Evolutionary conservation across 1,284 basidiomycete species (phyloP).

Genomic region (Irpex rosettiformis): DNA sequence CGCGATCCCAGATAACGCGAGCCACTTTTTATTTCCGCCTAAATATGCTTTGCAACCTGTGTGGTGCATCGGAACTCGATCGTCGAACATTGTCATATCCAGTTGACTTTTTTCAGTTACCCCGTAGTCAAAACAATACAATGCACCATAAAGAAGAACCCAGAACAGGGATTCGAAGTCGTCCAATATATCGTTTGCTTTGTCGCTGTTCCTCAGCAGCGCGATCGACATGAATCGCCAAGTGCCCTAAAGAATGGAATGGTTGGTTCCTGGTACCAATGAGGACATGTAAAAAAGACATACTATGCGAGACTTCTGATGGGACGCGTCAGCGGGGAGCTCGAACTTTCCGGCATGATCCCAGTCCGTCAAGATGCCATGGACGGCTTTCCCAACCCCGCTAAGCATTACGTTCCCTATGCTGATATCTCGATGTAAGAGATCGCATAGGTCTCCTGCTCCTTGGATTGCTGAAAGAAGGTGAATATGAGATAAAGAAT

Average conservation of each 20-base stretch:
- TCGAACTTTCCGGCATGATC: constrained; percentile 3
- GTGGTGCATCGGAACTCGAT: background rate
- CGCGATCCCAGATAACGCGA: background rate
- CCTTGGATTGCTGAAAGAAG: background rate
- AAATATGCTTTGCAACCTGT: background rate
- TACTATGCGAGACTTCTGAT: background rate
- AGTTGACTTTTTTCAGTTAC: background rate
- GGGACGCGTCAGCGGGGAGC: background rate
- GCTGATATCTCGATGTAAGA: constrained; percentile 14
- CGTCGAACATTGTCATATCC: background rate
- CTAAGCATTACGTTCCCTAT: constrained; percentile 14
- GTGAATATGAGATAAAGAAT: background rate
- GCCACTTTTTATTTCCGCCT: background rate
- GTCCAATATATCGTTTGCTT: constrained; percentile 1
- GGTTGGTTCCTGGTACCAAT: background rate
- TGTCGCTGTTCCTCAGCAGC: background rate
- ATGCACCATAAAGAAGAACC: background rate
- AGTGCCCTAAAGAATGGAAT: constrained; percentile 2
- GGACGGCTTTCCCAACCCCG: background rate
- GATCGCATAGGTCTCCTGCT: too few species aligned
- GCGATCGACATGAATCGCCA: constrained; percentile 1
- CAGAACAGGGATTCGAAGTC: constrained; percentile 4
- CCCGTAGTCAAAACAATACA: background rate
- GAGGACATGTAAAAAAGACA: background rate
- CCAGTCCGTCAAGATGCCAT: constrained; percentile 14